Conservation (phyloP, 1,139 yeast species). For the Nakaseomyces delphensis region DNA sequence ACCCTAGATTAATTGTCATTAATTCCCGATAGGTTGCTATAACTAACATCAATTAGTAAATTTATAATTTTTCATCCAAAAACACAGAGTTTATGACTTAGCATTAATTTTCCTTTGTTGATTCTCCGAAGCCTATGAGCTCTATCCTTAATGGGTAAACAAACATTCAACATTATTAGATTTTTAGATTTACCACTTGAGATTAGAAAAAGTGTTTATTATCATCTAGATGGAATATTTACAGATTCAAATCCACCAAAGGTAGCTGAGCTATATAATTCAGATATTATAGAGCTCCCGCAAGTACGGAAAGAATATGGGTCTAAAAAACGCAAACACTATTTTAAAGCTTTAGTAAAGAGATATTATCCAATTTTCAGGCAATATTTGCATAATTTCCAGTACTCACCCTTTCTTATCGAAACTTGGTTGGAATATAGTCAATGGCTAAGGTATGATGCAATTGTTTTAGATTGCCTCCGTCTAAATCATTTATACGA, state of each 20-base stretch:
- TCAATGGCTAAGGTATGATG: conserved; percentile 26
- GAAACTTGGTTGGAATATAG: conserved; percentile 23
- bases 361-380: conserved; percentile 15
- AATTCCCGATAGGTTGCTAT: no score
- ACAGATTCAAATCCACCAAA: conserved; percentile 11
- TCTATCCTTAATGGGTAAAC: not conserved
- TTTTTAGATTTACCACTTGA: conserved; percentile 24
- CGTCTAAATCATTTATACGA: conserved; percentile 23
- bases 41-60: no score
- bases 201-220: conserved; percentile 23
- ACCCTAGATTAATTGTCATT: no score
- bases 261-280: conserved; percentile 6
- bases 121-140: no score
- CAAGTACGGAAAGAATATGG: conserved; percentile 1
- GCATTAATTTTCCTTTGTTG: no score
- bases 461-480: conserved; percentile 25
- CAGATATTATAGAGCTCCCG: conserved; percentile 10
- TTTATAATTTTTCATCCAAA: not conserved
- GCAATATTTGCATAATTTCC: conserved; percentile 21
- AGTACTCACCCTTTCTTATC: conserved; percentile 19
- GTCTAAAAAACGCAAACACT: conserved; percentile 6
- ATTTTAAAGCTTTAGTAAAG: conserved; percentile 8
- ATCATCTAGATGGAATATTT: conserved; percentile 19
- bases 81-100: not conserved
- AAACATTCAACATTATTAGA: conserved; percentile 11